Base-by-base conservation (phyloP, 1,284 basidiomycete genomes). In the Malassezia psittaci region DNA sequence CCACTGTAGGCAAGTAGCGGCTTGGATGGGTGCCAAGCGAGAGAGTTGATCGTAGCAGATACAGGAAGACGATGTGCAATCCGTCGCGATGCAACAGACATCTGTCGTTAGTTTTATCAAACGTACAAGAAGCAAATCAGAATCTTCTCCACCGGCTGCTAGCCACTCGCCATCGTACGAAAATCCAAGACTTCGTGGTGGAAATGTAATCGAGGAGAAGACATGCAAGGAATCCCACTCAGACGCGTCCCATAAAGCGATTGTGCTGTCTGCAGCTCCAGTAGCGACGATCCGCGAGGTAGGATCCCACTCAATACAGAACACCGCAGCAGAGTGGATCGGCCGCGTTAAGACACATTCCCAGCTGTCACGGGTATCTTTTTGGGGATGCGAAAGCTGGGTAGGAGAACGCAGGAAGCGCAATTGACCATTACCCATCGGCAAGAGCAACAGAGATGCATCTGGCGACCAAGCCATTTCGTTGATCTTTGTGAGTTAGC, bases 111-210 rank as follows among this genome's bases (percentile, higher is more conserved):
- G 54, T 12, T 6, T 11, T 12, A 5, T 15, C 5, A 5, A 8
- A 51, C 54, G 37, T 51, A 56, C 54, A 21, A 57, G 12, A 16
- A 16, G 34, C 39, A 57, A n/a, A 12, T 42, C 24, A 1, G 50
- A 4, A 38, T 73, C 70, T 46, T 73, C 69, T 1, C 70, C 70
- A 18, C 64, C 67, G 0, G 60, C 59, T 0, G 70, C 69, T 0
- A 73, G 43, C 21, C 71, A 58, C 41, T 73, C 70, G 2, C 70
- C 69, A 18, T 73, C 70, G 48, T 60, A 62, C 10, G 65, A 67
- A 44, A 73, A 73, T 1, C 59, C 59, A 16, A 73, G 64, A 7
- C 61, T 54, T 13, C 70, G 53, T 1, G 67, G 56, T 0, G 68
- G 66, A 39, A 60, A 64, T 2, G 55, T 36, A 9, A 66, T 56